These are phyloP conservation scores for Nitzschia sp. DNA, from an alignment of 108 stramenopile genomes.

Conservation along the genomic window DNA sequence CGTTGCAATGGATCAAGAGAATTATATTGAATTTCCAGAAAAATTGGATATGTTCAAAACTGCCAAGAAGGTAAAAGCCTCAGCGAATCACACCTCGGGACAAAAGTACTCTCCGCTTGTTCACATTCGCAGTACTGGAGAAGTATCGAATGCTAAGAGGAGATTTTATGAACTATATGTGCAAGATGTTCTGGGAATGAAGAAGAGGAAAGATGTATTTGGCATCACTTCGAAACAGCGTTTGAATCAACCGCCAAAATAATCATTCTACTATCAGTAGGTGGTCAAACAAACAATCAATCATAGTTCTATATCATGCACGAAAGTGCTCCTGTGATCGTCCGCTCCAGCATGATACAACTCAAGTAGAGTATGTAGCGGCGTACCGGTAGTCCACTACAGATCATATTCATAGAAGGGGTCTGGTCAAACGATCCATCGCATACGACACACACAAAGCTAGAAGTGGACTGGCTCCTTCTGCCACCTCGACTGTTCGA, in stretches of 20 bases:
- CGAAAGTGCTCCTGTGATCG: too few species aligned
- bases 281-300: too few species aligned
- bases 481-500: background rate
- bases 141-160: background rate
- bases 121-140: background rate
- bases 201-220: too few species aligned
- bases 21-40: slow-evolving; percentile 19
- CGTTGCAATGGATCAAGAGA: slow-evolving; percentile 7
- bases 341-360: too few species aligned
- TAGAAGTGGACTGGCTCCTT: background rate
- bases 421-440: background rate
- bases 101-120: background rate
- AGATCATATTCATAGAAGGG: background rate
- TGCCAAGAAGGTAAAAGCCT: background rate
- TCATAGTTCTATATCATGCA: too few species aligned
- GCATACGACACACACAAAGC: background rate
- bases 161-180: background rate
- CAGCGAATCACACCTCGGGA: background rate
- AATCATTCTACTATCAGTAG: too few species aligned
- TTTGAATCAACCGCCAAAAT: too few species aligned
- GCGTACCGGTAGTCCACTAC: too few species aligned
- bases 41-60: background rate
- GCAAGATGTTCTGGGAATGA: background rate
- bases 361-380: too few species aligned
- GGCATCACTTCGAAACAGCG: too few species aligned